These are phyloP conservation scores for Geotrichum phurueaensis DNA, from an alignment of 1,139 yeast species.

Conservation along the genomic window DNA sequence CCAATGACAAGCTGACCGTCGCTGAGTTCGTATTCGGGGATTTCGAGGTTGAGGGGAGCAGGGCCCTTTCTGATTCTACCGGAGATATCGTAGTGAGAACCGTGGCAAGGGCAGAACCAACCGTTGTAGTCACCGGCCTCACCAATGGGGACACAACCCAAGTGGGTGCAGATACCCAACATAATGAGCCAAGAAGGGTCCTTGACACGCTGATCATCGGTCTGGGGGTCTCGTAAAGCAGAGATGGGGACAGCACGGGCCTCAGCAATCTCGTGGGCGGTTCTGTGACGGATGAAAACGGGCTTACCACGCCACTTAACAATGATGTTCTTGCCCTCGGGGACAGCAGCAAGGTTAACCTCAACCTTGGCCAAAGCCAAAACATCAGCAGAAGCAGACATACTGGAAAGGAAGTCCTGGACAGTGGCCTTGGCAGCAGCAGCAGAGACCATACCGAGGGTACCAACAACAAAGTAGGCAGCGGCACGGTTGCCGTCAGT, in stretches of 20 bases:
- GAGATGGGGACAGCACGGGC: constrained; percentile 77
- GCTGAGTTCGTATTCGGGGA: constrained; percentile 83
- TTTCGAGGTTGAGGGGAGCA: constrained; percentile 97
- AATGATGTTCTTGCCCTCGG: constrained; percentile 96
- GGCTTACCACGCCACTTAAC: constrained; percentile 99
- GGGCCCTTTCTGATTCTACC: constrained; percentile 99
- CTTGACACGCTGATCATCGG: constrained; percentile 88
- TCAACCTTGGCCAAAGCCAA: constrained; percentile 99
- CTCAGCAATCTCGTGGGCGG: constrained; percentile 85
- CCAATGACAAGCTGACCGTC: constrained; percentile 78
- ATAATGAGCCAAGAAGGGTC: constrained; percentile 98
- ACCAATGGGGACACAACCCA: constrained; percentile 99
- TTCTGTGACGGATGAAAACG: constrained; percentile 98
- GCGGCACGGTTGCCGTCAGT: constrained; percentile 73
- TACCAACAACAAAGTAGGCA: constrained; percentile 96
- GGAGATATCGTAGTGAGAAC: constrained; percentile 98
- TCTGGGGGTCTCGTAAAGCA: constrained; percentile 86
- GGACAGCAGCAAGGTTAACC: constrained; percentile 88
- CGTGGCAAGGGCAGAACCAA: constrained; percentile 99
- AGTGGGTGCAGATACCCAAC: constrained; percentile 99
- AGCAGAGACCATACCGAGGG: constrained; percentile 87
- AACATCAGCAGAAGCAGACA: constrained; percentile 98
- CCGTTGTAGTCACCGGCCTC: constrained; percentile 99
- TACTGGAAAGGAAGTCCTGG: constrained; percentile 84
- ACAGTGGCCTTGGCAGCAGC: constrained; percentile 98